Conservation (phyloP, 2,329 filamentous ascomycete genomes). For the Fusarium sp. region DNA sequence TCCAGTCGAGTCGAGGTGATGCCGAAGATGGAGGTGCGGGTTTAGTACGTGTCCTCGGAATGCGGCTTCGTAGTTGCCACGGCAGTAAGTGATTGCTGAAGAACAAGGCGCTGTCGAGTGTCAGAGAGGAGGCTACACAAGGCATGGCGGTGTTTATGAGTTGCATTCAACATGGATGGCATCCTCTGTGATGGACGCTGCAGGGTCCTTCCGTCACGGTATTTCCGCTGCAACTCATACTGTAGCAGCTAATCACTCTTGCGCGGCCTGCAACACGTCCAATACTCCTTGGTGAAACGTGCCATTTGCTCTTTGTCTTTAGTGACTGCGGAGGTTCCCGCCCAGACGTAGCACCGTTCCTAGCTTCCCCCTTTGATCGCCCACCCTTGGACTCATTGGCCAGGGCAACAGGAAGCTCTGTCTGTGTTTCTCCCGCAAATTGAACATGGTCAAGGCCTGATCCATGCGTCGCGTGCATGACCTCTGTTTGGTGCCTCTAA, state of each 20-base stretch:
- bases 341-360: not conserved
- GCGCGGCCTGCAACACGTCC: conserved; percentile 23
- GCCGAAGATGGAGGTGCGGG: conserved; percentile 2
- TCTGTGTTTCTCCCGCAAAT: conserved; percentile 16
- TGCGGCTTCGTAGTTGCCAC: not conserved
- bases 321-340: not conserved
- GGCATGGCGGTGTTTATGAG: conserved; percentile 1
- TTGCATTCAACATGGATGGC: not conserved
- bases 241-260: conserved; percentile 31
- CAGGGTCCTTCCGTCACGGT: not conserved
- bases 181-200: not conserved
- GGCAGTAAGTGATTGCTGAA: not conserved
- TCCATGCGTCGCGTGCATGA: conserved; percentile 44
- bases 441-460: conserved; percentile 30
- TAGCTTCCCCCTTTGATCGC: conserved; percentile 30
- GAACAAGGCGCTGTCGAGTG: not conserved
- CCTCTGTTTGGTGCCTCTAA: conserved; percentile 28
- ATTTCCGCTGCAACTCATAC: conserved; percentile 22
- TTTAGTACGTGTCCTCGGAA: not conserved
- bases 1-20: not conserved
- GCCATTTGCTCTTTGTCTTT: conserved; percentile 4
- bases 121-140: not conserved
- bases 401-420: conserved; percentile 11
- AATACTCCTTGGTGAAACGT: conserved; percentile 18
- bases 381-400: conserved; percentile 22